These are phyloP conservation scores for Sugiyamaella sp. DNA, from an alignment of 1,139 yeast genomes.

Conservation along the genomic window DNA sequence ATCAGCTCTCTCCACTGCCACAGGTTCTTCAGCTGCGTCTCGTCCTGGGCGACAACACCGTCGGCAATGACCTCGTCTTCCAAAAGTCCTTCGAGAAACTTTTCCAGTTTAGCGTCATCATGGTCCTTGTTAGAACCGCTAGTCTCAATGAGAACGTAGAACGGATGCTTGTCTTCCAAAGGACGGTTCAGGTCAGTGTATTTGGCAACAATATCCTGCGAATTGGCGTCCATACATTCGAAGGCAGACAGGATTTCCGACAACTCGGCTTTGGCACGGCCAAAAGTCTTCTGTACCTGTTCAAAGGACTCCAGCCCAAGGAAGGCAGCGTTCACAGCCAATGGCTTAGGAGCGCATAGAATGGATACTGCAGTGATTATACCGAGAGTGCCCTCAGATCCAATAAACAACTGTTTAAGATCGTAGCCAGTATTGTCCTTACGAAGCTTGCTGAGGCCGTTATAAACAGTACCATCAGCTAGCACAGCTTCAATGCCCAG, in stretches of 20 bases:
- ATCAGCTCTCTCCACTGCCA: conserved; percentile 97
- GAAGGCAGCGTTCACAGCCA: conserved; percentile 84
- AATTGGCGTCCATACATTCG: conserved; percentile 87
- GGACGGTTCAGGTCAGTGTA: conserved; percentile 62
- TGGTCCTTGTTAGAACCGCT: conserved; percentile 85
- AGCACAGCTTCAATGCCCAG: conserved; percentile 90
- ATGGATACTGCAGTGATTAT: conserved; percentile 88
- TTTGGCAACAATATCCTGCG: conserved; percentile 67
- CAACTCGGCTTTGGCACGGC: conserved; percentile 74
- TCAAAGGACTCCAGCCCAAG: conserved; percentile 82
- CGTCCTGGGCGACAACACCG: conserved; percentile 96
- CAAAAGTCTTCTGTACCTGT: conserved; percentile 79
- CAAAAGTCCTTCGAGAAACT: conserved; percentile 81
- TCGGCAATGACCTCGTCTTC: conserved; percentile 81
- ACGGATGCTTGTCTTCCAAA: conserved; percentile 75
- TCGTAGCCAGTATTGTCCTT: conserved; percentile 96
- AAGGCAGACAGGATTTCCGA: conserved; percentile 90
- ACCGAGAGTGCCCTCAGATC: conserved; percentile 91
- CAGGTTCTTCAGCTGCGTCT: conserved; percentile 74
- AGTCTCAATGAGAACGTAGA: conserved; percentile 89
- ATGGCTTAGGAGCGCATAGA: conserved; percentile 90
- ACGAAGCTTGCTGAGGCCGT: conserved; percentile 79
- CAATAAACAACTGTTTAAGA: conserved; percentile 87
- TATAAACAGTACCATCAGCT: conserved; percentile 82
- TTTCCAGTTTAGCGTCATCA: conserved; percentile 57